Conservation (phyloP, 106 monocot species). For the Ottelia alismoides region DNA sequence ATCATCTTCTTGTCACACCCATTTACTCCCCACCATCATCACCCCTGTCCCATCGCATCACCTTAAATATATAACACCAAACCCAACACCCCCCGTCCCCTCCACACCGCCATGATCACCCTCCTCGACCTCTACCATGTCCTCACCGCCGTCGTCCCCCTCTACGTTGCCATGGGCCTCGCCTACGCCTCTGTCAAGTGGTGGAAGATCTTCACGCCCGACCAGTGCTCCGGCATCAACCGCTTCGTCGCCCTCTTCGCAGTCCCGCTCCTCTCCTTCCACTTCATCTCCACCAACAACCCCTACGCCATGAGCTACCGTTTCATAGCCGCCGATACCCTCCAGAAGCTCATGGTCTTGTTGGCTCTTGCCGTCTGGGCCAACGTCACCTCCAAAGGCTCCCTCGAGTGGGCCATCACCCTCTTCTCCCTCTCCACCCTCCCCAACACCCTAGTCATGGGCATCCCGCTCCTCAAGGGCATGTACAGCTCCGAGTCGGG, state of each 20-base stretch:
- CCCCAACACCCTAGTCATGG: conserved; percentile 53
- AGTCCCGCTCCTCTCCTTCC: conserved; percentile 45
- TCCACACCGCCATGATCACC: too few relatives aligned
- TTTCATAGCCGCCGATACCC: conserved; percentile 36
- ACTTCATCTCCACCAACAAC: conserved; percentile 47
- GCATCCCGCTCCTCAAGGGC: conserved; percentile 37
- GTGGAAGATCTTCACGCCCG: conserved; percentile 39
- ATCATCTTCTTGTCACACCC: too few relatives aligned
- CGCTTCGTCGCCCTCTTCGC: conserved; percentile 48
- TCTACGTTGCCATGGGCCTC: conserved; percentile 41
- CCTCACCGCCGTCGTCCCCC: conserved; percentile 40
- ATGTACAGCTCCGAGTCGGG: conserved; percentile 34
- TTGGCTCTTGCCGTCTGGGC: conserved; percentile 25
- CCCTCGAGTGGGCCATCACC: conserved; percentile 39
- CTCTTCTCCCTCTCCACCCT: conserved; percentile 37
- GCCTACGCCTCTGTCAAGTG: conserved; percentile 45
- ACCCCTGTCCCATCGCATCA: too few relatives aligned
- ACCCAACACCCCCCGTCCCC: too few relatives aligned
- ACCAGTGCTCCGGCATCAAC: conserved; percentile 55
- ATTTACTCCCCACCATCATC: too few relatives aligned
- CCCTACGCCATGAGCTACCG: conserved; percentile 38
- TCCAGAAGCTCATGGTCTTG: conserved; percentile 29
- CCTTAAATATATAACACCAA: too few relatives aligned
- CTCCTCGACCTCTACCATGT: conserved; percentile 34
- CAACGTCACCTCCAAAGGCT: conserved; percentile 13